phyloP scores from a whole-genome alignment of 108 stramenopile species.

The Cyclotella kingstonii region DNA sequence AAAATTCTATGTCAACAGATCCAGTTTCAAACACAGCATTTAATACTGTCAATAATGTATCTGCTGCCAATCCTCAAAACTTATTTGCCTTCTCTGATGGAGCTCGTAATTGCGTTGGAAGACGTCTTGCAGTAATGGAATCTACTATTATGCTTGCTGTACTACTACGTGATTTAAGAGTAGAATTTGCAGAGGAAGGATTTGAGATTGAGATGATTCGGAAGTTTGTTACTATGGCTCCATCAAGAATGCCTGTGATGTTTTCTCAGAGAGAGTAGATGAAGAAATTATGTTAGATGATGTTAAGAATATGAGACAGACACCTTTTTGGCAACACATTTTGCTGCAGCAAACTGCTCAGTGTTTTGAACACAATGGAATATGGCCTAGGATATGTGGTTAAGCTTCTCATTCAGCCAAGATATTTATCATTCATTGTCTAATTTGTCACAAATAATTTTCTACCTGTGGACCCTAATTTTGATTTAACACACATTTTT shows the following conservation, averaged over 20 bases:
- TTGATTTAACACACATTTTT: no score
- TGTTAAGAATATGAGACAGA: no score
- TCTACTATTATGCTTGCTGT: slow-evolving; percentile 26
- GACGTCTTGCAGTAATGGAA: slow-evolving; percentile 30
- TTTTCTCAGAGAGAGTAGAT: slow-evolving; percentile 25
- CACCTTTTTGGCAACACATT: no score
- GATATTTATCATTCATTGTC: no score
- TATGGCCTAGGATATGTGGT: no score
- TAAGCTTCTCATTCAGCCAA: no score
- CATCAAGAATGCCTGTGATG: slow-evolving; percentile 13
- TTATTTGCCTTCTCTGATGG: slow-evolving; percentile 38
- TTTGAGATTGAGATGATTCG: slow-evolving; percentile 23
- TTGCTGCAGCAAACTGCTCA: no score
- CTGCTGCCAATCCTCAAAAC: slow-evolving; percentile 30
- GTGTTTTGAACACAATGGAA: no score
- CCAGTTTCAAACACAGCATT: slow-evolving; percentile 6
- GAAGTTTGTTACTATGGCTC: slow-evolving; percentile 17
- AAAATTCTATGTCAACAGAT: background rate
- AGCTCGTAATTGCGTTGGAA: slow-evolving; percentile 41
- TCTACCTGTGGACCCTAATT: no score
- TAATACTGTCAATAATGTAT: slow-evolving; percentile 2
- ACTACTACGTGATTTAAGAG: slow-evolving; percentile 21
- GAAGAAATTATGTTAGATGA: background rate
- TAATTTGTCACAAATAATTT: no score
- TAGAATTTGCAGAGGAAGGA: slow-evolving; percentile 18